Percentiles rank a stretch among this genome's conserved stretches.
Evolutionary conservation across 306 rosid species (phyloP).

Genomic region (Rosa lucieae): DNA sequence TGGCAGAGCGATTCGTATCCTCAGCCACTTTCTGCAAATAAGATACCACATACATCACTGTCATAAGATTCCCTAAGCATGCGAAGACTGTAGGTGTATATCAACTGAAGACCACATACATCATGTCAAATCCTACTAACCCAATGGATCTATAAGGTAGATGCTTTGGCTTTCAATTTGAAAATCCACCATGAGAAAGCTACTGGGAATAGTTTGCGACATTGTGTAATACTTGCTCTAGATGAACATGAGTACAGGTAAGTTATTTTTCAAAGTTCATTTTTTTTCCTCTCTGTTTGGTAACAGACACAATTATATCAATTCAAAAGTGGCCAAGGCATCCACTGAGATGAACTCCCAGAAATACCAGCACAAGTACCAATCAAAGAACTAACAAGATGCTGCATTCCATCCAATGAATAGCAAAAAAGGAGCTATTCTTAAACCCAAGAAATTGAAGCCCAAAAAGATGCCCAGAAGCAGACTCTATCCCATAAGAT

Average conservation of each 20-base stretch:
- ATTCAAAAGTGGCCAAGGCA: neutral
- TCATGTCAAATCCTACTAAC: neutral
- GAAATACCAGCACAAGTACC: neutral
- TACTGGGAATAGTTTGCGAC: neutral
- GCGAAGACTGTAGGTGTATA: neutral
- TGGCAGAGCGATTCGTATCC: conserved; percentile 44
- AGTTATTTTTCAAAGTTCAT: neutral
- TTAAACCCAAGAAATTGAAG: neutral
- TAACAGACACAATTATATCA: too few relatives aligned
- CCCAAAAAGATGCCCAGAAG: neutral
- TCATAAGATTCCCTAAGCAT: neutral
- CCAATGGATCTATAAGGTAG: neutral
- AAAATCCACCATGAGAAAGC: neutral
- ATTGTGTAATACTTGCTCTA: neutral
- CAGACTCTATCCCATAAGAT: neutral
- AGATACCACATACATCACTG: conserved; percentile 22
- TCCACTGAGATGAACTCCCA: neutral
- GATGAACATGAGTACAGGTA: neutral
- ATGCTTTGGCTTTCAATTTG: neutral
- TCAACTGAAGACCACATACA: neutral
- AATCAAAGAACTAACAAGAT: neutral
- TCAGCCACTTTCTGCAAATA: conserved; percentile 66
- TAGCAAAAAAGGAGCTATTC: neutral
- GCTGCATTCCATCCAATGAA: neutral
- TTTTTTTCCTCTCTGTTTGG: neutral